phyloP scores from a whole-genome alignment of 228 moss, liverwort and hornwort genomes.

The Sphagnum magellanicum region DNA sequence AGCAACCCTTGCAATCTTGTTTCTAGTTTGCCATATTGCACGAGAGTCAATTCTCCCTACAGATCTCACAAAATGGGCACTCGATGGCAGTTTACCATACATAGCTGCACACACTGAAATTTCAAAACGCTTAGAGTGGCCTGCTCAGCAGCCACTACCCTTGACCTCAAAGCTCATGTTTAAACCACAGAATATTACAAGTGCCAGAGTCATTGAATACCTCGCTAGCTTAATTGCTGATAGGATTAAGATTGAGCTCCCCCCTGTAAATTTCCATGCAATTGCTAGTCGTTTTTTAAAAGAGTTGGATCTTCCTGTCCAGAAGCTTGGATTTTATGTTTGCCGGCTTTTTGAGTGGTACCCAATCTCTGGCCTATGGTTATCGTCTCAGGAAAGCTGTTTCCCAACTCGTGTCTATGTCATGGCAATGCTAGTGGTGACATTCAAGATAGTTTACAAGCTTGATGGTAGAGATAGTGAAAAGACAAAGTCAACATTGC shows the following conservation, averaged over 20 bases:
- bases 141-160: slow-evolving; percentile 14
- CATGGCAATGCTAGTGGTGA: slow-evolving; percentile 76
- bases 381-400: slow-evolving; percentile 46
- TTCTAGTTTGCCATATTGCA: slow-evolving; percentile 79
- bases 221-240: slow-evolving; percentile 63
- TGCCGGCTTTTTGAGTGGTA: slow-evolving; percentile 81
- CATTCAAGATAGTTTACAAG: slow-evolving; percentile 74
- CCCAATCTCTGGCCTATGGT: slow-evolving; percentile 79
- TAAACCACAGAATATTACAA: slow-evolving; percentile 55
- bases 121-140: slow-evolving; percentile 34
- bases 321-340: slow-evolving; percentile 41
- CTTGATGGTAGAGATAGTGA: slow-evolving; percentile 50
- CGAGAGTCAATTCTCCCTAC: slow-evolving; percentile 85
- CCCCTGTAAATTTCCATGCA: slow-evolving; percentile 73
- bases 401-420: slow-evolving; percentile 74
- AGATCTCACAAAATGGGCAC: slow-evolving; percentile 82
- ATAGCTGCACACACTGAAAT: slow-evolving; percentile 66
- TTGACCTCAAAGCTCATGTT: slow-evolving; percentile 64
- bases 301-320: slow-evolving; percentile 56
- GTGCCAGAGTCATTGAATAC: slow-evolving; percentile 68
- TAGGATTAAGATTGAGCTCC: slow-evolving; percentile 59
- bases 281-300: slow-evolving; percentile 52
- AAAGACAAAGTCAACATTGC: background rate
- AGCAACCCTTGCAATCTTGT: slow-evolving; percentile 68
- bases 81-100: slow-evolving; percentile 77